Conservation (phyloP, 768 basidiomycete species). For the Termitomyces sp. region DNA sequence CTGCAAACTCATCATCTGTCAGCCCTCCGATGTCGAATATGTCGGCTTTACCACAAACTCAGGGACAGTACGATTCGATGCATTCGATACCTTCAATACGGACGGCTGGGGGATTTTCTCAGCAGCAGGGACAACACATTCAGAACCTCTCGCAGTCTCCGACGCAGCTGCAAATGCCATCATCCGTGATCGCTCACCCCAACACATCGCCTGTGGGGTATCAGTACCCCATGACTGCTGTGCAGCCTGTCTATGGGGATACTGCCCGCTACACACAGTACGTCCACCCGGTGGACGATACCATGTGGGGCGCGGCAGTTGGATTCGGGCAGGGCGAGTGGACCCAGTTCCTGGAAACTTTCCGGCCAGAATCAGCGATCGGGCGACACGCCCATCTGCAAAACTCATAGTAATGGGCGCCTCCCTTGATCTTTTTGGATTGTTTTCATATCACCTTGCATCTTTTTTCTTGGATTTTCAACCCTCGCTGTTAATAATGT, state of each 20-base stretch:
- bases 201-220: constrained; percentile 5
- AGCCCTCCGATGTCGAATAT: constrained; percentile 46
- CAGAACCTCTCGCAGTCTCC: constrained; percentile 15
- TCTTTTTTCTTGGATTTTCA: constrained; percentile 18
- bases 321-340: constrained; percentile 78
- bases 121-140: constrained; percentile 9
- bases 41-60: constrained; percentile 26
- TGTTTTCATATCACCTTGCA: not conserved
- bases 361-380: constrained; percentile 40
- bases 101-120: constrained; percentile 11
- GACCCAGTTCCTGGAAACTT: constrained; percentile 57
- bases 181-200: constrained; percentile 13
- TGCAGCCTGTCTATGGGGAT: constrained; percentile 33
- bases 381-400: constrained; percentile 28
- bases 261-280: constrained; percentile 37
- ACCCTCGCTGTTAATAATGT: not conserved
- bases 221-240: constrained; percentile 17
- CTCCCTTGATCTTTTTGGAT: not conserved
- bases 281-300: constrained; percentile 54
- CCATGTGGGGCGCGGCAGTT: constrained; percentile 72
- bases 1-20: constrained; percentile 52
- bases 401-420: constrained; percentile 21
- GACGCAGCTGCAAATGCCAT: constrained; percentile 21
- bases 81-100: constrained; percentile 15
- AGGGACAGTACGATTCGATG: constrained; percentile 31